Conservation (phyloP, 2,329 filamentous ascomycete genomes). For the Colletotrichum tanaceti region DNA sequence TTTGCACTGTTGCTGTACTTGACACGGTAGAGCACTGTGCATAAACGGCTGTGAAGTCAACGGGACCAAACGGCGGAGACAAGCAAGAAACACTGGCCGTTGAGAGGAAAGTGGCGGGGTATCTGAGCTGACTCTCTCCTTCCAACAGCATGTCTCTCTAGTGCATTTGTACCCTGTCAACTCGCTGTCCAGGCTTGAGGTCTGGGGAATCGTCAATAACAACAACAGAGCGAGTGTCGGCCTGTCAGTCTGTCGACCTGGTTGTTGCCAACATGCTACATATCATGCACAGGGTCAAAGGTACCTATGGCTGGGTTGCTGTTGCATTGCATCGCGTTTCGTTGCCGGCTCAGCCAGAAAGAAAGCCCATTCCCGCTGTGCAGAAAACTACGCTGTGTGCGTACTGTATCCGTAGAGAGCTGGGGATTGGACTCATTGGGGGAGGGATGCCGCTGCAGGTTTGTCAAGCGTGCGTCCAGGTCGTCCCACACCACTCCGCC, state of each 20-base stretch:
- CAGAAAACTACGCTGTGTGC: neutral
- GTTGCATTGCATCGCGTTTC: slow-evolving; percentile 30
- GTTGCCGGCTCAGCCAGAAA: slow-evolving; percentile 26
- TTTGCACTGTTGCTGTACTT: neutral
- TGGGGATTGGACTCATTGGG: neutral
- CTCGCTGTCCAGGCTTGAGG: neutral
- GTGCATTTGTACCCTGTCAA: neutral
- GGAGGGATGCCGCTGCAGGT: slow-evolving; percentile 25
- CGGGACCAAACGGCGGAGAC: slow-evolving; percentile 13
- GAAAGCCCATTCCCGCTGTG: slow-evolving; percentile 15
- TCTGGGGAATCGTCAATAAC: neutral
- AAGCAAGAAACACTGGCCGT: slow-evolving; percentile 24
- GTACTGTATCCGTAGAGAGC: neutral
- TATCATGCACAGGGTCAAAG: neutral
- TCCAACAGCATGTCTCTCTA: slow-evolving; percentile 5
- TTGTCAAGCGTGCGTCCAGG: slow-evolving; percentile 31
- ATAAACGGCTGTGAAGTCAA: neutral
- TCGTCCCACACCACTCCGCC: slow-evolving; percentile 32
- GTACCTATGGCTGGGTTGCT: slow-evolving; percentile 21
- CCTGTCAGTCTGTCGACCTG: slow-evolving; percentile 9
- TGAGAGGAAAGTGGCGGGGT: slow-evolving; percentile 19
- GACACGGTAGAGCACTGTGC: neutral
- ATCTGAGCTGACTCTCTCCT: slow-evolving; percentile 7
- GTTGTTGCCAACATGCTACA: neutral
- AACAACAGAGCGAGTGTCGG: slow-evolving; percentile 8